Percentiles rank a stretch among this genome's conserved stretches.
Conservation (phyloP, 345 rosid species). For the Populus simonii region DNA sequence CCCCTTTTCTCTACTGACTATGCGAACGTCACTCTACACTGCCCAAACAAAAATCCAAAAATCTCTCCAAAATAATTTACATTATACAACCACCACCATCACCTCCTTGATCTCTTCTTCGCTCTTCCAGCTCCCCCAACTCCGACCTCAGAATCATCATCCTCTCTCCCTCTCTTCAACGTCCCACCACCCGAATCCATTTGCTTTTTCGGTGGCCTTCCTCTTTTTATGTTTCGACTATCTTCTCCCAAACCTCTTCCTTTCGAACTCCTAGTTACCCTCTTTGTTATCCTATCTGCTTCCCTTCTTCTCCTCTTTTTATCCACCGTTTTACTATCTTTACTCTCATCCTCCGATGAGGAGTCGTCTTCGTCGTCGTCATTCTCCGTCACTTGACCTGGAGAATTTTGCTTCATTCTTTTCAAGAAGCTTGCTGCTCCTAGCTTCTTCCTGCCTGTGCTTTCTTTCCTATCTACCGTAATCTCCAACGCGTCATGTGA, state of each 20-base stretch:
- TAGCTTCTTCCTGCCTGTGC: constrained; percentile 31
- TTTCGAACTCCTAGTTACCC: constrained; percentile 40
- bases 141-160: constrained; percentile 20
- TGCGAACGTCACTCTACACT: background rate
- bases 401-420: constrained; percentile 53
- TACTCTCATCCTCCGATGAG: constrained; percentile 20
- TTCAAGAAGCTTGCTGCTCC: constrained; percentile 48
- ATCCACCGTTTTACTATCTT: constrained; percentile 20
- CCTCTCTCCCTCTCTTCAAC: constrained; percentile 40
- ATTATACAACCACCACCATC: constrained; percentile 31
- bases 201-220: constrained; percentile 40
- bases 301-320: constrained; percentile 13
- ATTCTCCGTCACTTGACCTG: constrained; percentile 14
- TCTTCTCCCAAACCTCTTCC: constrained; percentile 40
- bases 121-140: constrained; percentile 27
- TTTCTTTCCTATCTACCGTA: constrained; percentile 39
- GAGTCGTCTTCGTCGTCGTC: constrained; percentile 3
- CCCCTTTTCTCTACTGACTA: background rate
- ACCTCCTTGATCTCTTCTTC: constrained; percentile 45
- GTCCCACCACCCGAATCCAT: constrained; percentile 11
- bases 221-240: constrained; percentile 35
- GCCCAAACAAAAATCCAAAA: background rate
- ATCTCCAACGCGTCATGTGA: constrained; percentile 40
- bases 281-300: constrained; percentile 10
- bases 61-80: constrained; percentile 24